Evolutionary conservation across 345 rosid species (phyloP).

Genomic region (Moricandia moricandioides): DNA sequence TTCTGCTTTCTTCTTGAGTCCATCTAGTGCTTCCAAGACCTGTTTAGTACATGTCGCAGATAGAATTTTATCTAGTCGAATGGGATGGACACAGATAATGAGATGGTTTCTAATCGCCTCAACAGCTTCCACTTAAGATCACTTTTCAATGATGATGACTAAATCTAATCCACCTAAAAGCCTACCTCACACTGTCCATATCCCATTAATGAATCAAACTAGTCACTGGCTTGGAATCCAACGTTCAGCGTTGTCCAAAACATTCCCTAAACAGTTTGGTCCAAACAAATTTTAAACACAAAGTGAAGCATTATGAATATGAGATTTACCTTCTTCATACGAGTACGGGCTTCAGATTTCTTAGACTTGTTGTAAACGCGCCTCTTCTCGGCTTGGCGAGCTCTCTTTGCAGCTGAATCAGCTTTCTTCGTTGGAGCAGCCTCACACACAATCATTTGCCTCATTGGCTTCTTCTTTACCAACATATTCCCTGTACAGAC

Average conservation of each 20-base stretch:
- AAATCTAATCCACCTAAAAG: background rate
- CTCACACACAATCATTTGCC: conserved; percentile 62
- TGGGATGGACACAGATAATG: background rate
- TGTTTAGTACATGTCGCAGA: conserved; percentile 22
- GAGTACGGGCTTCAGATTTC: conserved; percentile 84
- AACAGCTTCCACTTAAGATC: background rate
- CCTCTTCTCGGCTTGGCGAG: conserved; percentile 80
- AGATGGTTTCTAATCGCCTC: background rate
- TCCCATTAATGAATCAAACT: background rate
- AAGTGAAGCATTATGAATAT: background rate
- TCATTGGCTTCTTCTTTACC: conserved; percentile 41
- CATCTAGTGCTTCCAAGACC: conserved; percentile 79
- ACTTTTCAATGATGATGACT: background rate
- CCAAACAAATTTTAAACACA: background rate
- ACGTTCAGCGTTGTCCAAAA: background rate
- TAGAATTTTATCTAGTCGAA: background rate
- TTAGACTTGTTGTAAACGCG: conserved; percentile 73
- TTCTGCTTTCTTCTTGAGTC: conserved; percentile 72
- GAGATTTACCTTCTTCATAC: conserved; percentile 81
- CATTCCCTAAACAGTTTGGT: background rate
- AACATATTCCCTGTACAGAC: conserved; percentile 46
- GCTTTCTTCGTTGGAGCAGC: conserved; percentile 32
- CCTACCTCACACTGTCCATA: conserved; percentile 49
- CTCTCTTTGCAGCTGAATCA: conserved; percentile 89
- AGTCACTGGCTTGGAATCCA: too few relatives aligned